Base-by-base conservation (phyloP, 1,284 basidiomycete species). In the Irpex lacteus region DNA sequence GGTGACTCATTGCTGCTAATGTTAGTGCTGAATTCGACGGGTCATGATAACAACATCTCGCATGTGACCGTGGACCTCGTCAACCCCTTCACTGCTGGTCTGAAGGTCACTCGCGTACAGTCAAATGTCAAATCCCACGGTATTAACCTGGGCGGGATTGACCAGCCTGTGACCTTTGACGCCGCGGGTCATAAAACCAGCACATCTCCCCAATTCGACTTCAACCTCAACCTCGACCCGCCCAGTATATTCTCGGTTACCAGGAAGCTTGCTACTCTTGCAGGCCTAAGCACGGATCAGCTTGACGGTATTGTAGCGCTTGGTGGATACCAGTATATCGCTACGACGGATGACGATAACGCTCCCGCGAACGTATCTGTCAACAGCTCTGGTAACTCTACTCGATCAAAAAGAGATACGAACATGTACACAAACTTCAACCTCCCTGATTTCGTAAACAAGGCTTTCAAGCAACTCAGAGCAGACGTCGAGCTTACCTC, bases 181-280 rank as follows among this genome's bases (percentile, higher is more conserved):
- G 80, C 84, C 0, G 70, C 78, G 5, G 87, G 88, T 13, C 86
- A 86, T 63, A 74, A 80, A 4, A 84, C 81, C 3, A 88, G 85
- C 1, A 76, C 78, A 38, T 91, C 89, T 9, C 90, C 91, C 2
- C 72, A 73, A 5, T 75, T 93, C 63, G 76, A 86, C 61, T 75
- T 94, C 55, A 77, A 85, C 69, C 81, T 93, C 81, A 92, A 92
- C 73, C 82, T 90, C 66, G 87, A 91, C 68, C 91, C 90, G 21
- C 75, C 84, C n/a, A 78, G 84, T 37, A 78, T 94, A 50, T 93
- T 94, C 72, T 89, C 88, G 0, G 78, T 93, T 15, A 87, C 90
- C 36, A 84, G 90, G 32, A 80, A 81, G 2, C 80, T 92, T 4
- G 89, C 88, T 7, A 78, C 88, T 13, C 79, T 89, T 66, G 87